phyloP scores from a whole-genome alignment of 2,329 filamentous ascomycete genomes.

The Davidsoniella australis region DNA sequence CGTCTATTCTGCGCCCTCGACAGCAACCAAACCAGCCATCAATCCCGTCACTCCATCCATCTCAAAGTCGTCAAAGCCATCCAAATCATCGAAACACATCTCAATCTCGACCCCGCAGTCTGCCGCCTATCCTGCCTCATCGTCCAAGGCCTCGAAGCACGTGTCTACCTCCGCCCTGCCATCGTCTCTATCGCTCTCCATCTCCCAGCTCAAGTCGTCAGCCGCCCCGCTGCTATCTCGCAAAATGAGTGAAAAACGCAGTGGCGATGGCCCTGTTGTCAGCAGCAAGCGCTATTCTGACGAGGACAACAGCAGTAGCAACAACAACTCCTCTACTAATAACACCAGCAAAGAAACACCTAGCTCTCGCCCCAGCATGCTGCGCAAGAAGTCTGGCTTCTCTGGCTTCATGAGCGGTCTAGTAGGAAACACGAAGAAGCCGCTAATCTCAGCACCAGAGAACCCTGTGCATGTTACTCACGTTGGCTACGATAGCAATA shows the following conservation, averaged over 20 bases:
- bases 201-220: constrained; percentile 9
- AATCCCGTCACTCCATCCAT: neutral
- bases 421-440: constrained; percentile 72
- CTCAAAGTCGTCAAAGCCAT: neutral
- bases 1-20: neutral
- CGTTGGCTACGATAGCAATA: constrained; percentile 91
- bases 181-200: constrained; percentile 46
- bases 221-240: constrained; percentile 27
- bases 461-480: constrained; percentile 97
- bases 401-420: constrained; percentile 72
- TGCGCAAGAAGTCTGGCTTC: constrained; percentile 76
- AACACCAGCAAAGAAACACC: constrained; percentile 1
- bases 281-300: constrained; percentile 63
- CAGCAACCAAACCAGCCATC: neutral
- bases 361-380: constrained; percentile 28
- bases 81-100: constrained; percentile 2
- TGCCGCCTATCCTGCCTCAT: constrained; percentile 26
- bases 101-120: neutral
- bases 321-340: no score
- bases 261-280: constrained; percentile 30
- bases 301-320: constrained; percentile 32
- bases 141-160: constrained; percentile 28
- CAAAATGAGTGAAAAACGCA: constrained; percentile 32
- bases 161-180: constrained; percentile 32
- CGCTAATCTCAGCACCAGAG: constrained; percentile 91